Conservation (phyloP, 2,329 filamentous ascomycete genomes). For the Pezicula radicicola region DNA sequence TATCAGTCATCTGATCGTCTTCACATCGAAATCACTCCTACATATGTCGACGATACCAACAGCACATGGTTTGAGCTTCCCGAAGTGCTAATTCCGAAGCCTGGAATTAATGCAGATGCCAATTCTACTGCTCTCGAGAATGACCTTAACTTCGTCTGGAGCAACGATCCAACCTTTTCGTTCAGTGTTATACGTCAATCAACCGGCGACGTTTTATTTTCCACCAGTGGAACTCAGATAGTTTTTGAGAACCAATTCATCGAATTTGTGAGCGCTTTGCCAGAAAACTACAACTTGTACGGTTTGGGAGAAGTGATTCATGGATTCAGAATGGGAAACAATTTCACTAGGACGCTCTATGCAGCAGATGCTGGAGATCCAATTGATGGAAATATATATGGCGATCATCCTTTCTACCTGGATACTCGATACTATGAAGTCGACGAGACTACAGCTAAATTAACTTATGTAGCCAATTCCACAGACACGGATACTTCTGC, state of each 20-base stretch:
- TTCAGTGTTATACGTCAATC: constrained; percentile 60
- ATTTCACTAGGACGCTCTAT: constrained; percentile 66
- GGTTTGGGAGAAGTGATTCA: constrained; percentile 74
- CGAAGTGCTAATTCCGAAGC: constrained; percentile 50
- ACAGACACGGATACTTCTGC: constrained; percentile 48
- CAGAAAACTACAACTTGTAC: constrained; percentile 72
- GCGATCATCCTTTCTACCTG: constrained; percentile 74
- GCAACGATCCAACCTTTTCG: constrained; percentile 58
- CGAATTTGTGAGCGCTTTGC: constrained; percentile 64
- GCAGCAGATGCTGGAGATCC: constrained; percentile 66
- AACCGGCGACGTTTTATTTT: constrained; percentile 65
- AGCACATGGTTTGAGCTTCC: constrained; percentile 65
- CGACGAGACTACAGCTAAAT: constrained; percentile 40
- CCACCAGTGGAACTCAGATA: constrained; percentile 59
- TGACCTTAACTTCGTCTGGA: constrained; percentile 53
- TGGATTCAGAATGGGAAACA: constrained; percentile 67
- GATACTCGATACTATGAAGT: constrained; percentile 73
- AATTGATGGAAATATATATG: constrained; percentile 59
- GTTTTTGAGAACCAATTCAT: constrained; percentile 78
- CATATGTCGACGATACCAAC: constrained; percentile 58
- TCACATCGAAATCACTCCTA: constrained; percentile 67
- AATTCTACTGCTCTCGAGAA: constrained; percentile 41
- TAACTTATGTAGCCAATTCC: constrained; percentile 52
- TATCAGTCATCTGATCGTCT: constrained; percentile 64
- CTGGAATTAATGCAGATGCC: constrained; percentile 34